phyloP scores from a whole-genome alignment of 2,329 filamentous ascomycete genomes.

The Colletotrichum eleusines region DNA sequence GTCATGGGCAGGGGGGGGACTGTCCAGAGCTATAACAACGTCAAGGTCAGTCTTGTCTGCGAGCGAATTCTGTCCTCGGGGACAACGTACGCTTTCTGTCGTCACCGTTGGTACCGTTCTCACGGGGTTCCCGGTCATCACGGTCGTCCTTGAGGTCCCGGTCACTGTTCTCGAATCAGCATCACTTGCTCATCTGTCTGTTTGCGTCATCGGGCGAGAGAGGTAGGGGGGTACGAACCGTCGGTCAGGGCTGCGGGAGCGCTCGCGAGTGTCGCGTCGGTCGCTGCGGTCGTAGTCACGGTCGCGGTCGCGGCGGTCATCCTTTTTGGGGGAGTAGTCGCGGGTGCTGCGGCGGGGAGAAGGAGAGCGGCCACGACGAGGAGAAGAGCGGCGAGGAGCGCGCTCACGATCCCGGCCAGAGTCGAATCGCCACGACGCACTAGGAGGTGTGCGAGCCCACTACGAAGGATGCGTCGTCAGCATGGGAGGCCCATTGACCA shows the following conservation, averaged over 20 bases:
- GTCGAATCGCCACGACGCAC: conserved; percentile 98
- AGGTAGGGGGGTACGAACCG: conserved; percentile 56
- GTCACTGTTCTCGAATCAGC: conserved; percentile 56
- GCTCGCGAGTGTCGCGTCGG: conserved; percentile 80
- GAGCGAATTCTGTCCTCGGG: background rate
- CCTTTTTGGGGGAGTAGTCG: conserved; percentile 89
- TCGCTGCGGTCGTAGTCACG: conserved; percentile 83
- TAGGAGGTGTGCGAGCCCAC: conserved; percentile 99
- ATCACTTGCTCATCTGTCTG: conserved; percentile 43
- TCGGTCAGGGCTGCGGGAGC: conserved; percentile 77
- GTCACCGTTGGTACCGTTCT: conserved; percentile 85
- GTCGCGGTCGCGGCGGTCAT: conserved; percentile 85
- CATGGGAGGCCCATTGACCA: background rate
- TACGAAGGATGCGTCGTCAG: conserved; percentile 53
- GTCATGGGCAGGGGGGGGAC: conserved; percentile 86
- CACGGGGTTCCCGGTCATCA: conserved; percentile 79
- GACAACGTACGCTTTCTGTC: conserved; percentile 83
- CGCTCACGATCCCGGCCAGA: conserved; percentile 84
- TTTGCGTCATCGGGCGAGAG: background rate
- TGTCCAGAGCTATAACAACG: conserved; percentile 69
- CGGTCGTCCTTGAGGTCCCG: conserved; percentile 73
- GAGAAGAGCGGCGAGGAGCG: conserved; percentile 68
- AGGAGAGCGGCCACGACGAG: conserved; percentile 78
- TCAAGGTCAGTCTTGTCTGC: conserved; percentile 40
- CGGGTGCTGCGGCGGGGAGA: conserved; percentile 81